phyloP scores from a whole-genome alignment of 352 stramenopile species.

The Phytophthora europaea region DNA sequence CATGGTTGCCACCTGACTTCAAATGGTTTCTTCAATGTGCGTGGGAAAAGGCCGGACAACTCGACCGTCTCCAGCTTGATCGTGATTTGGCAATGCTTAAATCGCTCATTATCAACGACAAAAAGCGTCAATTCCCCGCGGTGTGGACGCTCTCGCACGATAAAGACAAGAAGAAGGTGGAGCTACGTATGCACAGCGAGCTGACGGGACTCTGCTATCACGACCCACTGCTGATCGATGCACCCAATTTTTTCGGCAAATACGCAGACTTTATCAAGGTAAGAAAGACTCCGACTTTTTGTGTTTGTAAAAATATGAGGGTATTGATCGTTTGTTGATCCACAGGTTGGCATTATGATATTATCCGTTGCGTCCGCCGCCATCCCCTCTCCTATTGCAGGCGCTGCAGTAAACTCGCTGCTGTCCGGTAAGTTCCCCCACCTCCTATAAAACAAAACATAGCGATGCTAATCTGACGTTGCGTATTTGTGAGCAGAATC shows the following conservation, averaged over 20 bases:
- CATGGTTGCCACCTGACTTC: conserved; percentile 24
- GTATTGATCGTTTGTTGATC: neutral
- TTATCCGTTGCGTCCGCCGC: neutral
- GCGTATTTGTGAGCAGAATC: too few species aligned
- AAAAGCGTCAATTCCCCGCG: conserved; percentile 8
- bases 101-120: neutral
- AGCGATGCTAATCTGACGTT: too few species aligned
- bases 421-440: neutral
- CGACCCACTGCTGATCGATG: conserved; percentile 3
- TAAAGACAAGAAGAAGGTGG: conserved; percentile 4
- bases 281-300: too few species aligned
- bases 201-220: conserved; percentile 21
- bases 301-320: neutral
- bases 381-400: neutral
- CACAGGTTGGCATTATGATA: neutral
- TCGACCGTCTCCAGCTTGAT: neutral
- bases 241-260: neutral
- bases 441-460: too few species aligned
- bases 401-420: neutral
- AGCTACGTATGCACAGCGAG: conserved; percentile 25
- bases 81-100: conserved; percentile 1
- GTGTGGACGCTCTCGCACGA: conserved; percentile 6
- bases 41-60: neutral
- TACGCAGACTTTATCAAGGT: conserved; percentile 11
- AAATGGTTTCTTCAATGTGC: conserved; percentile 10